These are phyloP conservation scores for Boletus smithii DNA, from an alignment of 1,284 basidiomycete genomes.

Conservation along the genomic window DNA sequence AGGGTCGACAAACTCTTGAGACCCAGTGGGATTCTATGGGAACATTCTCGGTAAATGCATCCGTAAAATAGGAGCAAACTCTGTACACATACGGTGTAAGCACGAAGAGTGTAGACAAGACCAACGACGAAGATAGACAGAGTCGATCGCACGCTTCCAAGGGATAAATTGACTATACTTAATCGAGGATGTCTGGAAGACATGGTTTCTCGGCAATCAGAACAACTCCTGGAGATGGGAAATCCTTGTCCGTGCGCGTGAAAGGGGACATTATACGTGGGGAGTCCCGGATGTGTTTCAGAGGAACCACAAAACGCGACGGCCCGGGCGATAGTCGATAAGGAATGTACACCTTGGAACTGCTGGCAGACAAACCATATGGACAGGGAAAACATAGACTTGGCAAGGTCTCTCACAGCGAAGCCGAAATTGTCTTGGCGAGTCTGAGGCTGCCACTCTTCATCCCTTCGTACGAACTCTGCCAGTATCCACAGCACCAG, in stretches of 20 bases:
- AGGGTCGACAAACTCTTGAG: constrained; percentile 13
- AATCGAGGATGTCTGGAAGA: neutral
- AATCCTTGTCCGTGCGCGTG: constrained; percentile 6
- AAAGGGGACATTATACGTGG: constrained; percentile 6
- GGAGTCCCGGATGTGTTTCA: constrained; percentile 1
- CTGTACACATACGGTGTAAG: constrained; percentile 19
- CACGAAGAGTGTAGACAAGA: constrained; percentile 14
- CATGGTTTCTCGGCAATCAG: constrained; percentile 2
- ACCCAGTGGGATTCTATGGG: constrained; percentile 20
- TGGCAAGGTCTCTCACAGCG: constrained; percentile 17
- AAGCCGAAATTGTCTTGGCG: constrained; percentile 14
- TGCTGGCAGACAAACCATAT: constrained; percentile 10
- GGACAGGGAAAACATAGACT: constrained; percentile 16
- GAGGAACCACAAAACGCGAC: neutral
- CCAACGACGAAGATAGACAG: constrained; percentile 17
- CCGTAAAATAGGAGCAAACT: neutral
- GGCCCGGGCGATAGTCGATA: neutral
- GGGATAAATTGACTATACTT: neutral
- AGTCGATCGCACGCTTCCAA: constrained; percentile 12
- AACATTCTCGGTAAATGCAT: constrained; percentile 1
- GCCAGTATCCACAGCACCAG: constrained; percentile 14
- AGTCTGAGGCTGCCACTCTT: neutral
- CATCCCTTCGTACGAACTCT: constrained; percentile 8
- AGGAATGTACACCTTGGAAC: neutral
- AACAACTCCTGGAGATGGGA: constrained; percentile 1